Evolutionary conservation across 768 basidiomycete genomes (phyloP).

Genomic region (Hygrocybe coccinea): DNA sequence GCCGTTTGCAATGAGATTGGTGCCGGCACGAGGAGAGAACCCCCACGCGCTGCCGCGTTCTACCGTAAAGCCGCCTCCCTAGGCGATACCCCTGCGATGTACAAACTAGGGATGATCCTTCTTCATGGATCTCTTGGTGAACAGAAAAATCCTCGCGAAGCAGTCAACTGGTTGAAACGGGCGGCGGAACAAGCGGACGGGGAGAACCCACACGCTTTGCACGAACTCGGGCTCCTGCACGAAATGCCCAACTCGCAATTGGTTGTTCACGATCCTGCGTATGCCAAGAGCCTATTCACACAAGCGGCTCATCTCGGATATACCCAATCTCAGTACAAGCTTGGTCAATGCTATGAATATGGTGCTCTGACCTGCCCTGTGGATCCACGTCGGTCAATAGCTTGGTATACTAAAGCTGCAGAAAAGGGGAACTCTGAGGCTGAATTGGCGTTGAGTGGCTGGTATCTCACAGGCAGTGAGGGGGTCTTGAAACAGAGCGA

Average conservation of each 20-base stretch:
- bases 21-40: conserved; percentile 88
- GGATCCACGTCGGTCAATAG: conserved; percentile 90
- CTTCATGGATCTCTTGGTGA: conserved; percentile 81
- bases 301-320: conserved; percentile 93
- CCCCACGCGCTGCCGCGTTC: conserved; percentile 84
- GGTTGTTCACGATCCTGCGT: conserved; percentile 73
- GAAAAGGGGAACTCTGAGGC: conserved; percentile 95
- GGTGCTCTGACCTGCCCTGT: conserved; percentile 84
- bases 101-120: conserved; percentile 98
- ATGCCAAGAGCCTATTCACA: conserved; percentile 81
- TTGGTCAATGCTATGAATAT: conserved; percentile 94
- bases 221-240: conserved; percentile 87
- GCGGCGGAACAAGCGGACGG: conserved; percentile 97
- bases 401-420: conserved; percentile 98
- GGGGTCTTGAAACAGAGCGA: conserved; percentile 96
- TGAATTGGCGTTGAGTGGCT: conserved; percentile 92
- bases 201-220: conserved; percentile 95
- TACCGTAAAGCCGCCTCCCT: conserved; percentile 95
- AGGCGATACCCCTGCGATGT: conserved; percentile 98
- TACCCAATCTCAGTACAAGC: conserved; percentile 89
- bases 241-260: conserved; percentile 63
- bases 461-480: conserved; percentile 96
- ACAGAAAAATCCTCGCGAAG: conserved; percentile 82
- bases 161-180: conserved; percentile 88
- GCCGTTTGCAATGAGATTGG: conserved; percentile 99